phyloP scores from a whole-genome alignment of 2,329 filamentous ascomycete species.

The Claviceps sp. region DNA sequence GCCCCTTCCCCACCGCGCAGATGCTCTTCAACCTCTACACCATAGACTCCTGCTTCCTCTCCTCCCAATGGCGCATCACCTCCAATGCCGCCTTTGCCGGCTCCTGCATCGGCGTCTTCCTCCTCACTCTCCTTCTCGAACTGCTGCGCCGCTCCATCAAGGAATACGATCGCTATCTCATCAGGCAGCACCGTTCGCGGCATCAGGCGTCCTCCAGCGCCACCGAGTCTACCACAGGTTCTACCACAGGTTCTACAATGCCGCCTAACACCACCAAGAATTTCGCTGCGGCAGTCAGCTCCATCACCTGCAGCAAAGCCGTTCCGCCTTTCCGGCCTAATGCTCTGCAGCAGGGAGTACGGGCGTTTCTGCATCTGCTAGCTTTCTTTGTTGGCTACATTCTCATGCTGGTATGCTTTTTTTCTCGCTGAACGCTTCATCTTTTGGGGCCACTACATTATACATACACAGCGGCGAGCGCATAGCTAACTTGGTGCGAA shows the following conservation, averaged over 20 bases:
- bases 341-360: constrained; percentile 49
- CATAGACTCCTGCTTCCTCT: constrained; percentile 57
- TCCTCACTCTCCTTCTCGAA: constrained; percentile 62
- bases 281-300: constrained; percentile 1
- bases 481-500: constrained; percentile 7
- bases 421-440: too few species aligned
- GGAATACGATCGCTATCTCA: constrained; percentile 58
- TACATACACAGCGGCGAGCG: too few species aligned
- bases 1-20: constrained; percentile 22
- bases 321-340: constrained; percentile 39
- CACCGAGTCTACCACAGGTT: not conserved
- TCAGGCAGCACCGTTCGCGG: constrained; percentile 35
- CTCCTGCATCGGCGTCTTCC: constrained; percentile 63
- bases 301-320: constrained; percentile 2
- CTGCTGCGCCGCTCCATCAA: constrained; percentile 55
- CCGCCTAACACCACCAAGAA: constrained; percentile 11
- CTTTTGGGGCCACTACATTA: too few species aligned
- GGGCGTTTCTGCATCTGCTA: constrained; percentile 53
- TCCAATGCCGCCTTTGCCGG: constrained; percentile 62
- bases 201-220: constrained; percentile 10
- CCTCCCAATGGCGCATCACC: constrained; percentile 54
- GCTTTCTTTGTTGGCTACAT: constrained; percentile 69
- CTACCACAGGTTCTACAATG: not conserved
- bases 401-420: constrained; percentile 45
- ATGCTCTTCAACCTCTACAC: constrained; percentile 77